Evolutionary conservation across 2,329 filamentous ascomycete genomes (phyloP).

Genomic region (Cladosporium sp.): DNA sequence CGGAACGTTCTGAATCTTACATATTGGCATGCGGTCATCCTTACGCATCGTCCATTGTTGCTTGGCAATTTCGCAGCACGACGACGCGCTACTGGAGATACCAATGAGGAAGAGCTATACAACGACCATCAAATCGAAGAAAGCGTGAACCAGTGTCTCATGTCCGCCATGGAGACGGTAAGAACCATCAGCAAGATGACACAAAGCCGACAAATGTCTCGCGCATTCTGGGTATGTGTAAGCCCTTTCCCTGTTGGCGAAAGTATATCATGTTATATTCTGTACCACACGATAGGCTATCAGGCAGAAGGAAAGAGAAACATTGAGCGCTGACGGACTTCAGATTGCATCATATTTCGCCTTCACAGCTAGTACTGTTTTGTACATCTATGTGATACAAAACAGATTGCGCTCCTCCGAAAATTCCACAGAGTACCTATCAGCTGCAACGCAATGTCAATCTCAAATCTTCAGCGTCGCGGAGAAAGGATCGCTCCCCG

Average conservation of each 20-base stretch:
- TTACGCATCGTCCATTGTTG: constrained; percentile 23
- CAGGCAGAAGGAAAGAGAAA: no score
- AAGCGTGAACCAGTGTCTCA: background rate
- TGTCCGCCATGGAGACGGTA: background rate
- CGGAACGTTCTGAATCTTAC: constrained; percentile 52
- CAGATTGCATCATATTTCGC: constrained; percentile 3
- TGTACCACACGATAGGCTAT: no score
- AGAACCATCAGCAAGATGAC: background rate
- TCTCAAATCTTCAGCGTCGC: constrained; percentile 4
- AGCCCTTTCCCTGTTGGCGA: no score
- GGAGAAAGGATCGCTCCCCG: constrained; percentile 4
- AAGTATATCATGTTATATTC: no score
- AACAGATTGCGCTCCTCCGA: background rate
- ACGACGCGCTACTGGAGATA: background rate
- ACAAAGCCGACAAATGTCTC: constrained; percentile 1
- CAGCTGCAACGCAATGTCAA: constrained; percentile 1
- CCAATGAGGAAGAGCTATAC: background rate
- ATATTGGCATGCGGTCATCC: constrained; percentile 53
- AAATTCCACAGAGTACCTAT: background rate
- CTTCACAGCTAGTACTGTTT: constrained; percentile 4
- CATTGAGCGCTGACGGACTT: background rate
- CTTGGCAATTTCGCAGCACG: background rate
- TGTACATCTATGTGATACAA: background rate
- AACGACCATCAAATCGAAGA: background rate
- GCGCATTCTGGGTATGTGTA: constrained; percentile 1